A percentile compares a stretch with the other conserved stretches of the same genome.
Conservation (phyloP, 2,329 filamentous ascomycete genomes). For the Monosporascus sp. region DNA sequence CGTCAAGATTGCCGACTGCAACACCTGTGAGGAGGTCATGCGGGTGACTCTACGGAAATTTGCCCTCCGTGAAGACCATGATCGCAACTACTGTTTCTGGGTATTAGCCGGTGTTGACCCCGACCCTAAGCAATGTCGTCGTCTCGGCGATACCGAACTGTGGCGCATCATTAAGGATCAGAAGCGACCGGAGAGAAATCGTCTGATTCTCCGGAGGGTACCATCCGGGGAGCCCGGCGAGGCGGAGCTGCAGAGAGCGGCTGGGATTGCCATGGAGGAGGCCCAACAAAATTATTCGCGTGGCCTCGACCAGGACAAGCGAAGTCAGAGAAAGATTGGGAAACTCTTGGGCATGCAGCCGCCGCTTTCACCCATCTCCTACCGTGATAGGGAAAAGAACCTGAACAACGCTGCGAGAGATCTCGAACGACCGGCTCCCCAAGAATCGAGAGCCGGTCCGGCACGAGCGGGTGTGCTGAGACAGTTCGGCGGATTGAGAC, state of each 20-base stretch:
- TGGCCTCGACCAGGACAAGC: conserved; percentile 61
- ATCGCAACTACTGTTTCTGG: conserved; percentile 96
- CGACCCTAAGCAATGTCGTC: conserved; percentile 72
- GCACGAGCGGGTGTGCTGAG: conserved; percentile 55
- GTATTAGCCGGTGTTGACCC: conserved; percentile 81
- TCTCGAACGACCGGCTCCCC: conserved; percentile 50
- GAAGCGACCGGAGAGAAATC: conserved; percentile 78
- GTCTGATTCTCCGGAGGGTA: conserved; percentile 88
- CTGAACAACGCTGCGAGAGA: conserved; percentile 54
- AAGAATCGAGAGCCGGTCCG: conserved; percentile 38
- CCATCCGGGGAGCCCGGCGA: conserved; percentile 84
- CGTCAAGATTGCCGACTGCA: conserved; percentile 87
- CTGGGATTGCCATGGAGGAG: conserved; percentile 85
- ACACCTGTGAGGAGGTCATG: conserved; percentile 88
- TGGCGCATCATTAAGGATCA: conserved; percentile 87
- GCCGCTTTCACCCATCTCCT: conserved; percentile 76
- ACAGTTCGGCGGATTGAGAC: conserved; percentile 85
- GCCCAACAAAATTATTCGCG: conserved; percentile 66
- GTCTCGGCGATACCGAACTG: conserved; percentile 79
- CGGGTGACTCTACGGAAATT: conserved; percentile 84
- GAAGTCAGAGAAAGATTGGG: conserved; percentile 81
- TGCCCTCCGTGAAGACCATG: conserved; percentile 80
- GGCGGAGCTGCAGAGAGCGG: conserved; percentile 79
- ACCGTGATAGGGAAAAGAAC: conserved; percentile 63
- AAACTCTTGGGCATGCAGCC: conserved; percentile 79